Percentiles rank a stretch among this genome's conserved stretches.
Conservation (phyloP, 2,329 filamentous ascomycete species). For the Monosporascus sp. region DNA sequence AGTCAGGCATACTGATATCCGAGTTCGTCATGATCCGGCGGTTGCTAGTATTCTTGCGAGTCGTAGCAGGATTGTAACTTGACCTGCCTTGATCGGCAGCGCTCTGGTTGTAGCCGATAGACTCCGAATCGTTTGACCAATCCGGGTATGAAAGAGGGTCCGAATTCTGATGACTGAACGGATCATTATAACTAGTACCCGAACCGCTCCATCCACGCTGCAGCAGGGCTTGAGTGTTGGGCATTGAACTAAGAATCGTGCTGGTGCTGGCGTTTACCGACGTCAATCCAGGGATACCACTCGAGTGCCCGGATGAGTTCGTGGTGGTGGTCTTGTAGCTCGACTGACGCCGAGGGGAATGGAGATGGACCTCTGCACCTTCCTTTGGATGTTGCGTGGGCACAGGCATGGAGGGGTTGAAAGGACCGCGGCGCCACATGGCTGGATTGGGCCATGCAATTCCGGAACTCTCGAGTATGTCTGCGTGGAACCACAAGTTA, state of each 20-base stretch:
- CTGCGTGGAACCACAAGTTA: constrained; percentile 36
- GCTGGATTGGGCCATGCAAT: constrained; percentile 76
- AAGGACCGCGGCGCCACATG: constrained; percentile 58
- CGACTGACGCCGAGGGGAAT: constrained; percentile 50
- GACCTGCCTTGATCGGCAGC: constrained; percentile 11
- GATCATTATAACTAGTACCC: constrained; percentile 18
- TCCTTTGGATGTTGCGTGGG: constrained; percentile 39
- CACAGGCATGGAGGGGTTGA: constrained; percentile 36
- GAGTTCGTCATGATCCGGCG: constrained; percentile 27
- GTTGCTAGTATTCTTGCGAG: constrained; percentile 15
- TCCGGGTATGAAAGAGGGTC: constrained; percentile 25
- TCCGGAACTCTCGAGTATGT: constrained; percentile 64
- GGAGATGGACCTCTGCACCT: constrained; percentile 52
- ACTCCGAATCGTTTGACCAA: constrained; percentile 18
- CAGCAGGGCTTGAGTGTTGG: constrained; percentile 21
- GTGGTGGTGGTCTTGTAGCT: constrained; percentile 13
- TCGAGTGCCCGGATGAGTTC: constrained; percentile 10
- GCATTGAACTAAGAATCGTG: constrained; percentile 20
- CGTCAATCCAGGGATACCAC: constrained; percentile 12
- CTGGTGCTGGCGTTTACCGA: constrained; percentile 11
- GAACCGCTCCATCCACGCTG: constrained; percentile 16
- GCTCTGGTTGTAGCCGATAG: constrained; percentile 14
- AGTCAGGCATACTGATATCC: constrained; percentile 41
- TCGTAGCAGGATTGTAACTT: constrained; percentile 10
- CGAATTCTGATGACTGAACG: constrained; percentile 19